Evolutionary conservation across 371 early-diverging fungal species (phyloP).

Genomic region (Mortierella sp.): DNA sequence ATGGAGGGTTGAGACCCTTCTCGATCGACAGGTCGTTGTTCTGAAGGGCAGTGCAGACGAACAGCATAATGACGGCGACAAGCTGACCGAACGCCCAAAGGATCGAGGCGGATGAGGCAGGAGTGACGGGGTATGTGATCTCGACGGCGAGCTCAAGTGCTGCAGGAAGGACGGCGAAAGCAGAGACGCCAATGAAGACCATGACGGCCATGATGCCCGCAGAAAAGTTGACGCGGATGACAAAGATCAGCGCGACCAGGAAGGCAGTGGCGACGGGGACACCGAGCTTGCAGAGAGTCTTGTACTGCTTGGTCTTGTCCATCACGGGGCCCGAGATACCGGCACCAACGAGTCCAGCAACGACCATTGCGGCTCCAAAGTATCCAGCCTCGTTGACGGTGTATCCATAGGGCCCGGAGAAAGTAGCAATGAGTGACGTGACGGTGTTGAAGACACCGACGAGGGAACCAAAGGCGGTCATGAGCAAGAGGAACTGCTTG

Average conservation of each 20-base stretch:
- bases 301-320: slow-evolving; percentile 67
- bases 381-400: slow-evolving; percentile 68
- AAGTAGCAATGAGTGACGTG: slow-evolving; percentile 71
- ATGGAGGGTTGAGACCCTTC: slow-evolving; percentile 44
- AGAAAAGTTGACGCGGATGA: slow-evolving; percentile 61
- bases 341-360: slow-evolving; percentile 68
- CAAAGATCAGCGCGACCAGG: slow-evolving; percentile 63
- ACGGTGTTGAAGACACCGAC: slow-evolving; percentile 76
- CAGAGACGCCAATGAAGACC: slow-evolving; percentile 62
- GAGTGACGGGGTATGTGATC: slow-evolving; percentile 69
- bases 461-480: slow-evolving; percentile 66
- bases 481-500: slow-evolving; percentile 68
- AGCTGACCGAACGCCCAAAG: slow-evolving; percentile 66
- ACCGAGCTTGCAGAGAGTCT: slow-evolving; percentile 57
- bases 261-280: slow-evolving; percentile 65
- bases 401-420: slow-evolving; percentile 76
- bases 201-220: slow-evolving; percentile 62
- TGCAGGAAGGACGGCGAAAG: slow-evolving; percentile 66
- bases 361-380: slow-evolving; percentile 68
- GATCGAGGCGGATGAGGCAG: slow-evolving; percentile 63
- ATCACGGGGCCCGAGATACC: slow-evolving; percentile 69
- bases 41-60: slow-evolving; percentile 61
- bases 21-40: slow-evolving; percentile 27
- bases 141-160: slow-evolving; percentile 69
- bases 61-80: slow-evolving; percentile 62